Evolutionary conservation across 2,329 filamentous ascomycete genomes (phyloP).

Genomic region (Penicillium hordei): DNA sequence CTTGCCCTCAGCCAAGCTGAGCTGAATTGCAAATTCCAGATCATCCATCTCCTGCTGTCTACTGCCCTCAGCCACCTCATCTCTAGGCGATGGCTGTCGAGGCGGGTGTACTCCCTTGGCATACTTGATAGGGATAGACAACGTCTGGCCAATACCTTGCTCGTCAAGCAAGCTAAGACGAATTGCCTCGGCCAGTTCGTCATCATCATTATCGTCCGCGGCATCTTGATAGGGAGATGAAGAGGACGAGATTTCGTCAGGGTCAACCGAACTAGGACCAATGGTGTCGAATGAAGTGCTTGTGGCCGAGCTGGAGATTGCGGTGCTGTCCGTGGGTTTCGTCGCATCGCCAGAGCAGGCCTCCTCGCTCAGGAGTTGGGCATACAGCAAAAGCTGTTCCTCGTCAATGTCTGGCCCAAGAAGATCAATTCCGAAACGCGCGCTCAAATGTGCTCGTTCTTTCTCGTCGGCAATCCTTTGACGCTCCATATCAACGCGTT

Average conservation of each 20-base stretch:
- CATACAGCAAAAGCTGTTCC: constrained; percentile 64
- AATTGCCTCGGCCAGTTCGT: constrained; percentile 64
- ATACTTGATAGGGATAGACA: constrained; percentile 39
- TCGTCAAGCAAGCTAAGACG: constrained; percentile 51
- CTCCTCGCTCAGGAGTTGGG: constrained; percentile 62
- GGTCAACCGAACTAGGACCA: constrained; percentile 32
- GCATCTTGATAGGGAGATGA: constrained; percentile 40
- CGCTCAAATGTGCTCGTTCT: constrained; percentile 69
- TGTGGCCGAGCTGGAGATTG: constrained; percentile 39
- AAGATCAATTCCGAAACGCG: constrained; percentile 81
- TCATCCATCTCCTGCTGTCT: constrained; percentile 54
- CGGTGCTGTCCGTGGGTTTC: constrained; percentile 44
- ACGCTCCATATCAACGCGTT: constrained; percentile 73
- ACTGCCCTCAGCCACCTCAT: constrained; percentile 35
- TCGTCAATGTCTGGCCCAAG: constrained; percentile 57
- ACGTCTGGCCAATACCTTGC: constrained; percentile 19
- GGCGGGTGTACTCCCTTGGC: constrained; percentile 27
- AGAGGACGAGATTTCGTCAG: constrained; percentile 36
- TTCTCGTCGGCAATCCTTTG: constrained; percentile 67
- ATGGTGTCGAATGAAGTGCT: constrained; percentile 42
- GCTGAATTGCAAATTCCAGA: constrained; percentile 61
- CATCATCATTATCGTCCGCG: constrained; percentile 53
- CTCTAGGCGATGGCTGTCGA: constrained; percentile 20
- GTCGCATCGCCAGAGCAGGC: constrained; percentile 51
- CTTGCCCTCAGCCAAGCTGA: constrained; percentile 62